phyloP scores from a whole-genome alignment of 108 stramenopile genomes.

The Aurantiochytrium sp. region DNA sequence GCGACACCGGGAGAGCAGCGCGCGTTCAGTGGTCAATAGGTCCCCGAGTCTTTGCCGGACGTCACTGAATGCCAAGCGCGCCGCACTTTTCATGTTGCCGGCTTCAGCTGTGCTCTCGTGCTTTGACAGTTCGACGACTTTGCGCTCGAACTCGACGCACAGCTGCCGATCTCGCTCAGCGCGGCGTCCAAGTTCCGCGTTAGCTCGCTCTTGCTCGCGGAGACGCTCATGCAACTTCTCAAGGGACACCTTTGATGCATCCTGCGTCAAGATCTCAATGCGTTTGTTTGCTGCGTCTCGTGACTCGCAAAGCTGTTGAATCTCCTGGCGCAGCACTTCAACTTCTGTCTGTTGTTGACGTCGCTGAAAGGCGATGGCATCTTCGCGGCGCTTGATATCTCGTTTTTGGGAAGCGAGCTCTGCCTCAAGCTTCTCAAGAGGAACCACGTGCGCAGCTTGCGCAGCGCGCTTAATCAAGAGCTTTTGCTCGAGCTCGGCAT shows the following conservation, averaged over 20 bases:
- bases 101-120: background rate
- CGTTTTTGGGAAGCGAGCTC: background rate
- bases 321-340: background rate
- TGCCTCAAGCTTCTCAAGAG: background rate
- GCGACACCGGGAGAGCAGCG: no score
- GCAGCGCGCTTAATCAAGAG: background rate
- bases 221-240: background rate
- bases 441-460: background rate
- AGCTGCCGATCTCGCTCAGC: background rate
- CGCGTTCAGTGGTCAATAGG: no score
- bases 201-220: background rate
- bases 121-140: background rate
- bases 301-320: background rate
- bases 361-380: background rate
- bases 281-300: background rate
- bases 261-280: background rate
- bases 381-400: background rate
- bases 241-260: background rate
- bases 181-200: background rate
- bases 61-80: background rate
- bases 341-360: background rate
- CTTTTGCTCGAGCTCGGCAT: background rate
- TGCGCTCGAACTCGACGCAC: background rate
- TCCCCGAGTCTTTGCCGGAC: no score
- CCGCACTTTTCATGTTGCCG: background rate